phyloP scores from a whole-genome alignment of 805 yeast genomes.

The Blastobotrys peoriensis region DNA sequence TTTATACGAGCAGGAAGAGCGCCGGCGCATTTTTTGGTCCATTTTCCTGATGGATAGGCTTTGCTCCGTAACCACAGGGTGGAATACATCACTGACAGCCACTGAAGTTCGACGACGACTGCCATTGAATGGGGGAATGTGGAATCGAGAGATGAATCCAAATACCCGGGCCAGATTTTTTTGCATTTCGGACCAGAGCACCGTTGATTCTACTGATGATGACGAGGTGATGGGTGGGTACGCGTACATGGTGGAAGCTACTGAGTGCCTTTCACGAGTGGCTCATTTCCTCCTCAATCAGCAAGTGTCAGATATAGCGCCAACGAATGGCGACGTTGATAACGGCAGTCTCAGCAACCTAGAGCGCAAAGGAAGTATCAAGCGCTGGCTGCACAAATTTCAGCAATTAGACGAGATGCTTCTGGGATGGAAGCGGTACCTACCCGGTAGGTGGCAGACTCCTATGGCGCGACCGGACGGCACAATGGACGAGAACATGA shows the following conservation, averaged over 20 bases:
- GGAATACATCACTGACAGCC: neutral
- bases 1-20: neutral
- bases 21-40: slow-evolving; percentile 5
- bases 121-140: neutral
- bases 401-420: slow-evolving; percentile 7
- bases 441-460: slow-evolving; percentile 9
- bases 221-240: slow-evolving; percentile 7
- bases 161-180: neutral
- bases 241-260: slow-evolving; percentile 11
- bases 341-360: too few relatives aligned
- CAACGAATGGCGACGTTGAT: slow-evolving; percentile 1
- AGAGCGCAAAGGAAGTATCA: too few relatives aligned
- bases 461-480: neutral
- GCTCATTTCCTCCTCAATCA: slow-evolving; percentile 9
- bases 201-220: neutral
- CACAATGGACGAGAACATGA: neutral
- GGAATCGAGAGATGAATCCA: neutral
- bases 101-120: neutral
- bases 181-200: too few relatives aligned
- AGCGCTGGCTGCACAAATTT: slow-evolving; percentile 9
- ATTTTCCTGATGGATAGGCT: slow-evolving; percentile 4
- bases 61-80: slow-evolving; percentile 4
- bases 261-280: slow-evolving; percentile 7
- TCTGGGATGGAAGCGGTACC: slow-evolving; percentile 8
- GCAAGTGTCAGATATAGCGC: slow-evolving; percentile 2